Evolutionary conservation across 768 basidiomycete species (phyloP).

Genomic region (Leccinum fibrillosum): DNA sequence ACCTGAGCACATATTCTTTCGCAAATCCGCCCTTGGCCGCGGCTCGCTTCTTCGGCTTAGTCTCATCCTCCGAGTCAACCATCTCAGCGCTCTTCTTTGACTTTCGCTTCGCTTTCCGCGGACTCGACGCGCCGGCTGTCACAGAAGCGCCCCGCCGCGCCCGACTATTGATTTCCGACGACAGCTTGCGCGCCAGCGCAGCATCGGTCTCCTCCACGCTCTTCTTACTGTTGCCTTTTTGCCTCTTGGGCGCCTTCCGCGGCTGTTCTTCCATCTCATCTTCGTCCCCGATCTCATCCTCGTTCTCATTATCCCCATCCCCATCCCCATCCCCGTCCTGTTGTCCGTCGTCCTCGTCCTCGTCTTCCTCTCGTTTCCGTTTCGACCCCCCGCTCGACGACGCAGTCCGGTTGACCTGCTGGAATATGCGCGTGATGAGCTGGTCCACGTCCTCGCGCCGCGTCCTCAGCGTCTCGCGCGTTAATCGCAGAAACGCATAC

Average conservation of each 20-base stretch:
- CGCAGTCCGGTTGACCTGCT: constrained; percentile 45
- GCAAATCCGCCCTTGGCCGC: constrained; percentile 70
- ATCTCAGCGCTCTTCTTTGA: constrained; percentile 54
- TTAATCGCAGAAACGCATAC: constrained; percentile 43
- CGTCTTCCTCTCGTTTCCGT: constrained; percentile 27
- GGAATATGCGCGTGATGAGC: constrained; percentile 65
- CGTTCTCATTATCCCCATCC: neutral
- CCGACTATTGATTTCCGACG: constrained; percentile 65
- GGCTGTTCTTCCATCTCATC: constrained; percentile 21
- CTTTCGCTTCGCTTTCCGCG: constrained; percentile 42
- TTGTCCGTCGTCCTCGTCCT: neutral
- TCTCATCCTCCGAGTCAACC: constrained; percentile 48
- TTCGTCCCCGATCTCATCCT: constrained; percentile 1
- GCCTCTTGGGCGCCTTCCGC: constrained; percentile 41
- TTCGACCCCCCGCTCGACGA: constrained; percentile 24
- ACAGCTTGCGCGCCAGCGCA: constrained; percentile 67
- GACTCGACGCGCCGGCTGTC: constrained; percentile 36
- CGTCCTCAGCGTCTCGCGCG: constrained; percentile 58
- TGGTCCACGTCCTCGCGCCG: constrained; percentile 67
- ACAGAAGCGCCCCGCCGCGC: constrained; percentile 43
- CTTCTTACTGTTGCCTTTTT: constrained; percentile 43
- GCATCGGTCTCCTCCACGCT: constrained; percentile 61
- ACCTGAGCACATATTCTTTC: constrained; percentile 78
- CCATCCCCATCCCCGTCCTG: neutral
- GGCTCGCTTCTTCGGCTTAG: constrained; percentile 50